Conservation (phyloP, 805 yeast genomes). For the Pichia manshurica region DNA sequence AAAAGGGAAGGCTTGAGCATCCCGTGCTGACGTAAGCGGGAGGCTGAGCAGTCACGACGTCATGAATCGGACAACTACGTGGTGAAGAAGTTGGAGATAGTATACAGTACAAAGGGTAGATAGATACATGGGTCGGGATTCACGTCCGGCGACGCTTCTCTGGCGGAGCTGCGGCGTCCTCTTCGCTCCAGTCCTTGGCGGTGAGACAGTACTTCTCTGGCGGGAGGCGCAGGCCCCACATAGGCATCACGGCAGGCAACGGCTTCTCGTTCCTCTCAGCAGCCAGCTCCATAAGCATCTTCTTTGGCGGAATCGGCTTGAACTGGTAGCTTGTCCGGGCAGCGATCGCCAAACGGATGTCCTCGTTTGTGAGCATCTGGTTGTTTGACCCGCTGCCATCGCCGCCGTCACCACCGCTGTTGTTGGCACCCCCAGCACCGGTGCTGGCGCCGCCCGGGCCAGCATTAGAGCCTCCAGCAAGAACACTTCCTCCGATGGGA, state of each 20-base stretch:
- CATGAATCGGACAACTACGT: no score
- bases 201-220: conserved; percentile 96
- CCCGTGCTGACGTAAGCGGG: no score
- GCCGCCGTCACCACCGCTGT: conserved; percentile 26
- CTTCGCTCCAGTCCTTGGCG: conserved; percentile 62
- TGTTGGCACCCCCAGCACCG: conserved; percentile 10
- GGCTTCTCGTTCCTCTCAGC: conserved; percentile 86
- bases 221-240: conserved; percentile 90
- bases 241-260: conserved; percentile 84
- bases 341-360: conserved; percentile 84
- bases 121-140: not conserved
- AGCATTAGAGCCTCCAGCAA: not conserved
- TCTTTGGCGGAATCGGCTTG: conserved; percentile 94
- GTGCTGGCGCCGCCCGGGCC: no score
- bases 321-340: conserved; percentile 94
- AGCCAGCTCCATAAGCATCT: conserved; percentile 82
- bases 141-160: conserved; percentile 1
- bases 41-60: no score
- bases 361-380: conserved; percentile 65
- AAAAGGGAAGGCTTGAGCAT: no score
- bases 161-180: conserved; percentile 4
- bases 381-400: not conserved
- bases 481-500: not conserved
- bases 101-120: no score
- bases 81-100: no score